A percentile compares a stretch with the other conserved stretches of the same genome.
phyloP scores from a whole-genome alignment of 768 basidiomycete genomes.

The Hygrophorus russula region DNA sequence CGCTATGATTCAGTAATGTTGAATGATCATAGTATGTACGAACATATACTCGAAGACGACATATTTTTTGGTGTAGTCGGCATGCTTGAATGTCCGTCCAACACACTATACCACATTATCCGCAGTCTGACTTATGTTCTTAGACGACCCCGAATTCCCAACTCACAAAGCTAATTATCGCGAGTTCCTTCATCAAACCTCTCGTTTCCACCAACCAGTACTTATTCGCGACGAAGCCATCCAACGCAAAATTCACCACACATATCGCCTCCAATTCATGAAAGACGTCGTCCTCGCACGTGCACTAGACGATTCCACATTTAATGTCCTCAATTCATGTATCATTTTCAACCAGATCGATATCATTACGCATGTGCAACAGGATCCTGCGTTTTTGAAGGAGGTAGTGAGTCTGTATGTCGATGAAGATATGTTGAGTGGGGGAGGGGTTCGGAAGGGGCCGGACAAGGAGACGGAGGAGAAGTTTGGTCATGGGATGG shows the following conservation, averaged over 20 bases:
- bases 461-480: constrained; percentile 23
- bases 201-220: constrained; percentile 87
- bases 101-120: not conserved
- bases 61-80: constrained; percentile 88
- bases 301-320: constrained; percentile 89
- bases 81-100: constrained; percentile 88
- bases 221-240: constrained; percentile 65
- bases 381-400: constrained; percentile 60
- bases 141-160: constrained; percentile 97
- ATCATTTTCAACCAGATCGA: constrained; percentile 99
- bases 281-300: constrained; percentile 97
- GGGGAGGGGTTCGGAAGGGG: constrained; percentile 27
- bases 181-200: constrained; percentile 73
- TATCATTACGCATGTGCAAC: constrained; percentile 84
- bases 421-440: constrained; percentile 52
- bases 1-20: constrained; percentile 58
- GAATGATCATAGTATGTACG: constrained; percentile 91
- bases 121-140: not conserved
- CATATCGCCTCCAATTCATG: constrained; percentile 92
- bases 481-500: constrained; percentile 24
- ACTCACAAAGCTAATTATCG: constrained; percentile 96
- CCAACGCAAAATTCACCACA: constrained; percentile 89
- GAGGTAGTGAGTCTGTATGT: constrained; percentile 73
- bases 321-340: constrained; percentile 93
- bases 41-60: constrained; percentile 89